A percentile compares a stretch with the other conserved stretches of the same genome.
These are phyloP conservation scores for Solanum stenotomum DNA, from an alignment of 257 asterid species.

Conservation along the genomic window DNA sequence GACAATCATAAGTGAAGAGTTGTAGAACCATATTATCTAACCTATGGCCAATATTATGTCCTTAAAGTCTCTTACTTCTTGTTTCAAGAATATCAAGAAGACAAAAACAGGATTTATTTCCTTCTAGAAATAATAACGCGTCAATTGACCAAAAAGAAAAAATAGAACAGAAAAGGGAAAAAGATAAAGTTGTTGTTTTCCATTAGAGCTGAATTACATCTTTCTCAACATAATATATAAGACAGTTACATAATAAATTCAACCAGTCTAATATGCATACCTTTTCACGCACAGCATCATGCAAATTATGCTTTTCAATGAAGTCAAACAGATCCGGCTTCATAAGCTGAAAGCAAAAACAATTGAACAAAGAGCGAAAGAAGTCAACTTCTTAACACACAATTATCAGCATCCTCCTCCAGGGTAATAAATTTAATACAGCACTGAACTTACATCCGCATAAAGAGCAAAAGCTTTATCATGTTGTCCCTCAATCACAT, in stretches of 20 bases:
- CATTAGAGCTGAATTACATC: background rate
- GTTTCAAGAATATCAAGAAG: background rate
- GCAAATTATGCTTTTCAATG: slow-evolving; percentile 85
- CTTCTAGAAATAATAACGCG: background rate
- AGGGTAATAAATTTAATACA: background rate
- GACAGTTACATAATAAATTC: background rate
- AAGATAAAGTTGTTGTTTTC: background rate
- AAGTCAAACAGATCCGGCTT: slow-evolving; percentile 83
- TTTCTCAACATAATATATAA: background rate
- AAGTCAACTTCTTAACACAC: background rate
- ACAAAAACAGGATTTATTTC: background rate
- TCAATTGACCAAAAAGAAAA: background rate
- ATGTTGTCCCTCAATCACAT: slow-evolving; percentile 70
- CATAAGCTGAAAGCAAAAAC: slow-evolving; percentile 60
- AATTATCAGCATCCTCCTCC: background rate
- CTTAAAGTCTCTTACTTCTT: background rate
- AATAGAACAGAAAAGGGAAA: background rate
- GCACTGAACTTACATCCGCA: slow-evolving; percentile 77
- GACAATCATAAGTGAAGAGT: background rate
- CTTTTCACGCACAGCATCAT: slow-evolving; percentile 79
- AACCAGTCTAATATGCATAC: slow-evolving; percentile 17
- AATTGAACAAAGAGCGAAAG: background rate
- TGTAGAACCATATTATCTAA: background rate
- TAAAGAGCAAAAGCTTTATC: slow-evolving; percentile 85
- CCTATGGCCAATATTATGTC: background rate